phyloP scores from a whole-genome alignment of 768 basidiomycete species.

The Termitomyces sp. region DNA sequence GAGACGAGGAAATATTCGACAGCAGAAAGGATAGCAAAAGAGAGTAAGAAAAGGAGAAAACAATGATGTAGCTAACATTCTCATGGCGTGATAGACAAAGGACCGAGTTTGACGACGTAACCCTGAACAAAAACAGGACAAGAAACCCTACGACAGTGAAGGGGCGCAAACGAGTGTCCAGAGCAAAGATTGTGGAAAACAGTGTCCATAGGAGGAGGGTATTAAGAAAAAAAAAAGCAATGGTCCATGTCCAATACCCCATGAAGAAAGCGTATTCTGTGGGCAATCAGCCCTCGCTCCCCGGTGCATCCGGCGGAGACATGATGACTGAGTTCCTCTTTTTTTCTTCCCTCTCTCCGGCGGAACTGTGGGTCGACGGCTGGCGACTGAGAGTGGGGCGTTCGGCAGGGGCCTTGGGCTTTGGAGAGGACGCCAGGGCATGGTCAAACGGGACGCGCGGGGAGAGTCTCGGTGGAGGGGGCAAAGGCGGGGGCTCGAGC shows the following conservation, averaged over 20 bases:
- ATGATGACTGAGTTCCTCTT: slow-evolving; percentile 31
- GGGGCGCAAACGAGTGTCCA: no score
- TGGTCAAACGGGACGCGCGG: slow-evolving; percentile 18
- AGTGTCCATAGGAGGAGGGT: no score
- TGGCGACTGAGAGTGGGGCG: slow-evolving; percentile 20
- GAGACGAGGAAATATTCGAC: not conserved
- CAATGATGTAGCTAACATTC: no score
- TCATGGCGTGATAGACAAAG: no score
- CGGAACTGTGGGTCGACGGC: slow-evolving; percentile 7
- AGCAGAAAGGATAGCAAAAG: not conserved
- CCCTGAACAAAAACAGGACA: no score
- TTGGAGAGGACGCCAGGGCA: slow-evolving; percentile 33
- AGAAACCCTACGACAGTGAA: no score
- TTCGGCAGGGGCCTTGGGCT: not conserved
- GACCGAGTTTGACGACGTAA: no score
- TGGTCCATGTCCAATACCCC: not conserved
- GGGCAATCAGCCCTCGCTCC: slow-evolving; percentile 13
- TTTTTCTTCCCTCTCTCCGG: not conserved
- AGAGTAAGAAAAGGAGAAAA: no score
- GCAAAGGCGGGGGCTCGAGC: not conserved
- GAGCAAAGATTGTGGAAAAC: no score
- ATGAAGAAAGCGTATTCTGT: no score
- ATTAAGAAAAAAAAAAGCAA: not conserved
- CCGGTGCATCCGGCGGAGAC: slow-evolving; percentile 26
- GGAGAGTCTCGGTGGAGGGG: not conserved